Conservation (phyloP, 306 rosid species). For the Amphicarpaea edgeworthii region DNA sequence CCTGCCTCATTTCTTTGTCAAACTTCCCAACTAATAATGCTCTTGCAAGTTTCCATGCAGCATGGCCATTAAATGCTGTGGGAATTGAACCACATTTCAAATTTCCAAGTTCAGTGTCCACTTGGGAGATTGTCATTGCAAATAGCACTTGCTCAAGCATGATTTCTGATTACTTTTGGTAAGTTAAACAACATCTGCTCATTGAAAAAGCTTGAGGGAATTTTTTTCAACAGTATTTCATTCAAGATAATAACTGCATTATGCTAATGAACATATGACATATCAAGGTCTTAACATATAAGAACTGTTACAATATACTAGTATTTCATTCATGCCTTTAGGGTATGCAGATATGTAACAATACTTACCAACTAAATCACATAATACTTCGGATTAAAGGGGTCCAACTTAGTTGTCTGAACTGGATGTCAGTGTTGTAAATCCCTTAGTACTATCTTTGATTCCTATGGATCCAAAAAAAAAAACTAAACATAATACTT, state of each 20-base stretch:
- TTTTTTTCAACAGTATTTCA: not conserved
- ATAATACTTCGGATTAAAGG: too few relatives aligned
- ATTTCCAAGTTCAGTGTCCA: slow-evolving; percentile 61
- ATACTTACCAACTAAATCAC: not conserved
- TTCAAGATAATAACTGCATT: not conserved
- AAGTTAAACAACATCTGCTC: slow-evolving; percentile 48
- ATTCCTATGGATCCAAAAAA: too few relatives aligned
- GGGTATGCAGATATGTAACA: not conserved
- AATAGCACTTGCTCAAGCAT: slow-evolving; percentile 69
- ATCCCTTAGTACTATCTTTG: too few relatives aligned
- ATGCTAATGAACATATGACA: not conserved
- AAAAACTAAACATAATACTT: not conserved
- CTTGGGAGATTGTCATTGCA: slow-evolving; percentile 60
- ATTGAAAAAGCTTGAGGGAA: not conserved
- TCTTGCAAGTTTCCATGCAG: slow-evolving; percentile 51
- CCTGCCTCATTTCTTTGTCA: not conserved
- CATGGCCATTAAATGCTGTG: slow-evolving; percentile 69
- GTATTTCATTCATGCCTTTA: not conserved
- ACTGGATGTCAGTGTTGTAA: too few relatives aligned
- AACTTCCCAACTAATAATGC: slow-evolving; percentile 14
- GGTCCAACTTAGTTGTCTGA: too few relatives aligned
- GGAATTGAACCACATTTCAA: slow-evolving; percentile 69
- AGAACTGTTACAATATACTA: not conserved
- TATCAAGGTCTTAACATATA: not conserved
- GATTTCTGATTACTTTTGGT: slow-evolving; percentile 79